Percentiles rank a stretch among this genome's conserved stretches.
These are phyloP conservation scores for Venturiaceae sp. DNA, from an alignment of 2,329 filamentous ascomycete species.

Conservation along the genomic window DNA sequence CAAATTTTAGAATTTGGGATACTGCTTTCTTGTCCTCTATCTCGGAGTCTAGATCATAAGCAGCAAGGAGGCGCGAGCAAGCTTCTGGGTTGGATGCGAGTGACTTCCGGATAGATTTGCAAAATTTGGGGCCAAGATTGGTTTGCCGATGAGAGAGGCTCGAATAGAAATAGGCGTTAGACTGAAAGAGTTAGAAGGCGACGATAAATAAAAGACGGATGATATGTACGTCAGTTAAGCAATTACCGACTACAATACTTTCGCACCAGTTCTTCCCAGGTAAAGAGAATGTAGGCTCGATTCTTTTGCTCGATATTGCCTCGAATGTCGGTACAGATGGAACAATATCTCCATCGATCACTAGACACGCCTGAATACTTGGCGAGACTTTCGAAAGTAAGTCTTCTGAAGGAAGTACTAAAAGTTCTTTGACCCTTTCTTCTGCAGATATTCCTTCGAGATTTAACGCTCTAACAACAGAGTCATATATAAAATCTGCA, in stretches of 20 bases:
- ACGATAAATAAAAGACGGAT: too few species aligned
- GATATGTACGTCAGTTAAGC: constrained; percentile 33
- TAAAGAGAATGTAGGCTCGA: constrained; percentile 15
- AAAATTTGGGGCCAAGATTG: too few species aligned
- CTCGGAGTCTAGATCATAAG: constrained; percentile 28
- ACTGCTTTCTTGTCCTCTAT: constrained; percentile 22
- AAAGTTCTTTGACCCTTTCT: constrained; percentile 32
- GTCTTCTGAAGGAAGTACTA: constrained; percentile 29
- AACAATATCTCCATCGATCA: constrained; percentile 34
- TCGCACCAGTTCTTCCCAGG: constrained; percentile 36
- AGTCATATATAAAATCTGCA: constrained; percentile 33
- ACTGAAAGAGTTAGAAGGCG: too few species aligned
- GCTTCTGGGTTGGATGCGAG: not conserved
- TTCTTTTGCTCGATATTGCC: not conserved
- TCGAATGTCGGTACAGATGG: constrained; percentile 20
- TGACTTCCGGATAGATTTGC: not conserved
- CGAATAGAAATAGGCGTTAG: too few species aligned
- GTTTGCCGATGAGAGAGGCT: not conserved
- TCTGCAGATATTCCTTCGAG: constrained; percentile 25
- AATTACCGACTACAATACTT: constrained; percentile 38
- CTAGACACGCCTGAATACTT: constrained; percentile 23
- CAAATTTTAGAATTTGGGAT: constrained; percentile 30
- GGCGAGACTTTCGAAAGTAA: constrained; percentile 30
- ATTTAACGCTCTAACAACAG: constrained; percentile 29
- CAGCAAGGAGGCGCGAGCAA: constrained; percentile 18